Conservation (phyloP, 345 rosid genomes). For the Trapa bicornis region DNA sequence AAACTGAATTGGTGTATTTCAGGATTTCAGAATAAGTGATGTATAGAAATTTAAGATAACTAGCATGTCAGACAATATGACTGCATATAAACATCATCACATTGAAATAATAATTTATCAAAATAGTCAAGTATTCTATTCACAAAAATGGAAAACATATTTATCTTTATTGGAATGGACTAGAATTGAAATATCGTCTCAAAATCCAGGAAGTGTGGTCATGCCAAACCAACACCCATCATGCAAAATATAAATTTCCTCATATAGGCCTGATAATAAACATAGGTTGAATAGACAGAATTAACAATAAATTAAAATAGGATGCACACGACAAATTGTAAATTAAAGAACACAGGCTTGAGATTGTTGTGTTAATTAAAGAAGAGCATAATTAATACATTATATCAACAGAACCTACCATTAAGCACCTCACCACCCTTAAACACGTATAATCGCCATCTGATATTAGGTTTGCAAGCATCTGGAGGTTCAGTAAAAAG, state of each 20-base stretch:
- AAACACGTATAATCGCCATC: slow-evolving; percentile 93
- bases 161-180: background rate
- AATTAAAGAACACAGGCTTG: background rate
- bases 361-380: background rate
- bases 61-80: background rate
- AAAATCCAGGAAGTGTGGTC: background rate
- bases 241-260: background rate
- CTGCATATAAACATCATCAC: background rate
- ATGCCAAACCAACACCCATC: background rate
- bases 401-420: slow-evolving; percentile 30
- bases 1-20: background rate
- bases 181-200: background rate
- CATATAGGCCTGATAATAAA: background rate
- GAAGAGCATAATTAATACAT: background rate
- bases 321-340: background rate
- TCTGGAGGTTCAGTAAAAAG: slow-evolving; percentile 91
- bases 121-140: background rate
- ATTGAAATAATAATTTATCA: background rate
- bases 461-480: slow-evolving; percentile 62
- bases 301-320: background rate
- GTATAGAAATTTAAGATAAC: background rate
- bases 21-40: background rate
- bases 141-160: background rate
- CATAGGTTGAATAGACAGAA: background rate
- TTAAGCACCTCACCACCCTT: slow-evolving; percentile 76